Conservation (phyloP, 192 early-diverging fungal genomes). For the Coemansia sp. region DNA sequence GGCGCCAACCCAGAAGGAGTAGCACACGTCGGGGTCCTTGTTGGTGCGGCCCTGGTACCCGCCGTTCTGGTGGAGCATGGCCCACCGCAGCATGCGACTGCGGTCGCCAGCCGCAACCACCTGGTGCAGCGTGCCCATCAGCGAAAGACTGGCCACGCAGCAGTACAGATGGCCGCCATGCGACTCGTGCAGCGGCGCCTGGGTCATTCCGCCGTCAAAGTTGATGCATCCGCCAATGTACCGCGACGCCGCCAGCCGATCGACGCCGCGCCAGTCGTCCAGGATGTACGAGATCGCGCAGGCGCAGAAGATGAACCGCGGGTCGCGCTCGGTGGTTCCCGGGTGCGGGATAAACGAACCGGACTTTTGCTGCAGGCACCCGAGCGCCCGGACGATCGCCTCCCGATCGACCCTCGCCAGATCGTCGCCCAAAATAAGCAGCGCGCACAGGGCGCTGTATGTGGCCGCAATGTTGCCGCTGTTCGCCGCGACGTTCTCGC, state of each 20-base stretch:
- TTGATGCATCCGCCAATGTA: slow-evolving; percentile 42
- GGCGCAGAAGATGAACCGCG: slow-evolving; percentile 92
- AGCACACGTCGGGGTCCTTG: slow-evolving; percentile 91
- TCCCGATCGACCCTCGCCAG: slow-evolving; percentile 74
- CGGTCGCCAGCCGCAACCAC: slow-evolving; percentile 53
- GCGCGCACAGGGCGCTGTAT: slow-evolving; percentile 81
- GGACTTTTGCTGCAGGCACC: slow-evolving; percentile 67
- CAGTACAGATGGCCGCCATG: slow-evolving; percentile 92
- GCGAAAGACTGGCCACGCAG: slow-evolving; percentile 75
- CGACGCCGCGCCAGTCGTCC: slow-evolving; percentile 88
- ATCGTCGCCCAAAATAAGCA: slow-evolving; percentile 89
- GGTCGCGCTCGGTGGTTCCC: slow-evolving; percentile 77
- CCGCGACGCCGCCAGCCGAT: slow-evolving; percentile 54
- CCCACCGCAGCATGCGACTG: slow-evolving; percentile 68
- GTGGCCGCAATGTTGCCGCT: slow-evolving; percentile 76
- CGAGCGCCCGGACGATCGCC: slow-evolving; percentile 64
- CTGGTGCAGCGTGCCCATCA: slow-evolving; percentile 63
- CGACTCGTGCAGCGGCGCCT: slow-evolving; percentile 75
- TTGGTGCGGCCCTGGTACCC: slow-evolving; percentile 92
- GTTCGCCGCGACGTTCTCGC: slow-evolving; percentile 34
- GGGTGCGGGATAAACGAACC: slow-evolving; percentile 78
- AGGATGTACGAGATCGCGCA: slow-evolving; percentile 79
- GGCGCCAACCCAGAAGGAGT: slow-evolving; percentile 97
- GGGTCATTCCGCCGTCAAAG: slow-evolving; percentile 68
- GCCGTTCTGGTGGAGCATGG: slow-evolving; percentile 68